Base-by-base conservation (phyloP, 768 basidiomycete species). In the Pluteus cervinus region DNA sequence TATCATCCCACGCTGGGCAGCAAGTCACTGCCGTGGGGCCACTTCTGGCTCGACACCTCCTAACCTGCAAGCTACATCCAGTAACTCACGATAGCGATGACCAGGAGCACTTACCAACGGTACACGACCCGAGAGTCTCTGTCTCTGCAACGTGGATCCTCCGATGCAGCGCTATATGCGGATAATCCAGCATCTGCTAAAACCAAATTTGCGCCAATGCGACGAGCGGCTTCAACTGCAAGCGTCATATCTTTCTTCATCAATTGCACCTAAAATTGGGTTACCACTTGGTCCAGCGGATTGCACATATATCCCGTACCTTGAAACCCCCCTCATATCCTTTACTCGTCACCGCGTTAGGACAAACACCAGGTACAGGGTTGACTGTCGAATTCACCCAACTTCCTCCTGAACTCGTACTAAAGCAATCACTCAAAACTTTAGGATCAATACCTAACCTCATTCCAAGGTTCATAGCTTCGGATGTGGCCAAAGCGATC, bases 381-480 rank as follows among this genome's bases (percentile, higher is more conserved):
- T 69, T 69, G n/a, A 61, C 56, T 2, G 56, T 60, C 29, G 56
- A 51, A 37, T 69, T 68, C 4, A 65, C 61, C 61, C 63, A 68
- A 39, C 56, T 69, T 9, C 58, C 59, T 1, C 63, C 65, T 17
- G 62, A 61, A 36, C 66, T 66, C 11, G 61, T 61, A n/a, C 54
- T 49, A 29, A 69, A 61, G 29, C 59, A 61, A 23, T 58, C 48
- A 22, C 61, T 63, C 24, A 69, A 47, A 6, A 60, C 56, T 26
- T 56, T 57, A 1, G 66, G 58, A 11, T 68, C 66, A 5, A 69
- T 42, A 1, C 66, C 66, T 11, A 69, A 54, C 31, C 64, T 54
- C 61, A 70, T 68, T 1, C 64, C 66, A 7, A 69, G 49, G 39
- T 66, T 66, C 66, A 69, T 69, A 2, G 63, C 65, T 44, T 66